These are phyloP conservation scores for Huntiella abstrusa DNA, from an alignment of 2,329 filamentous ascomycete species.

Conservation along the genomic window DNA sequence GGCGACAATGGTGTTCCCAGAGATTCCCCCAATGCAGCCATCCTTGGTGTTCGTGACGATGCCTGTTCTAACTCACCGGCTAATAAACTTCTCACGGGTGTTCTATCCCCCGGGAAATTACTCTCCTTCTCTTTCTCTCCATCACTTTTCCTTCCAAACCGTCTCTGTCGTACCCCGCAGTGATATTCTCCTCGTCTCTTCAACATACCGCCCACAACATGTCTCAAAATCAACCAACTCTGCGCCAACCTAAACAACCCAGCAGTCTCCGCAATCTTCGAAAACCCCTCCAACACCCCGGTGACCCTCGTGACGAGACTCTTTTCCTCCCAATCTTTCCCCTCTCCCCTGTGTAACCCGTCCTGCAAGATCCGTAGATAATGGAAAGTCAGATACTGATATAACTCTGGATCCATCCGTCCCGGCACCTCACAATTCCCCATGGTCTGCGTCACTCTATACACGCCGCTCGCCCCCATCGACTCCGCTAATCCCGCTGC, in stretches of 20 bases:
- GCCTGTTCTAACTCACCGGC: no score
- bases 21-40: no score
- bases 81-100: no score
- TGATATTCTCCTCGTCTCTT: conserved; percentile 37
- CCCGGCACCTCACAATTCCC: conserved; percentile 38
- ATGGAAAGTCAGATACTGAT: conserved; percentile 34
- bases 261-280: conserved; percentile 35
- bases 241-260: conserved; percentile 42
- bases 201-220: conserved; percentile 35
- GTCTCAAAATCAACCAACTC: conserved; percentile 43
- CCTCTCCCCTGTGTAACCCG: conserved; percentile 19
- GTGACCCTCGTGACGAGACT: conserved; percentile 28
- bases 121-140: no score
- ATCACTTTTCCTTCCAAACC: no score
- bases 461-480: conserved; percentile 36
- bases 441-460: conserved; percentile 43
- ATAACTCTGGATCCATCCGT: conserved; percentile 29
- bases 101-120: no score
- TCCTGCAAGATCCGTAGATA: conserved; percentile 36
- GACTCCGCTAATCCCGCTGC: conserved; percentile 37
- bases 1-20: no score
- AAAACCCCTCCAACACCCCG: conserved; percentile 36
- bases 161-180: conserved; percentile 16
- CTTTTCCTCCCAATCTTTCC: conserved; percentile 11
- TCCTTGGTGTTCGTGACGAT: no score